Evolutionary conservation across 2,329 filamentous ascomycete species (phyloP), one percentile per base, ranked within the genome.

Genomic region (Lasiodiplodia citricola): DNA sequence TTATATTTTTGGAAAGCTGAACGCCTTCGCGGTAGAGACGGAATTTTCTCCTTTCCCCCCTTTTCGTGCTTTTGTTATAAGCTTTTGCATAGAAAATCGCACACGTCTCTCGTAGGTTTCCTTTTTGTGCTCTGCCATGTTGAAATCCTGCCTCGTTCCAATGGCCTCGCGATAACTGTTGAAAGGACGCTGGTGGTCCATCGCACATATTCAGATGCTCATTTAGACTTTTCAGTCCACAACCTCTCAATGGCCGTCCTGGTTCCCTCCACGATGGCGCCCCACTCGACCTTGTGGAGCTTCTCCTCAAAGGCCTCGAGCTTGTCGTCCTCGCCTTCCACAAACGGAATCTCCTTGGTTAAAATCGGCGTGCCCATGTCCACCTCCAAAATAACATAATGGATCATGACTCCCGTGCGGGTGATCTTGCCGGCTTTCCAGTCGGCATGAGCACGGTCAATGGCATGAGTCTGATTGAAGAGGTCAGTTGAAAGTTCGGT

Each of bases 361-460:
- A 94, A 75, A 73, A 97, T 91, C 11, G 92, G 90, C 71, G 87
- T 84, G 2, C 94, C 94, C 75, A 91, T 87, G 81, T 97, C 94
- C 67, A 97, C 93, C 78, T 95, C 88, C 10, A 77, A 76, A 74
- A 85, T 84, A 18, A 97, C 93, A 80, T 94, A 91, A 81, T 97
- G 94, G 18, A 93, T 89, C 94, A 97, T 97, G 66, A 96, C 90
- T 0, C 94, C 94, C 0, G 88, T 94, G 72, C 85, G 86, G 72
- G 86, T 86, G 72, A 91, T 86, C 74, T 90, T 87, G 11, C 93
- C 86, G 71, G 86, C 87, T 76, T 89, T 80, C 77, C 92, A 94
- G 68, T 92, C 93, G 57, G 87, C 85, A 80, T 89, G 93, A 3
- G 94, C 93, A 28, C 92, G 85, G 74, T 91, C 88, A 73, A 97